Evolutionary conservation across 768 basidiomycete genomes (phyloP), one percentile per base, ranked within the genome.

Genomic region (Lenzites betulinus): DNA sequence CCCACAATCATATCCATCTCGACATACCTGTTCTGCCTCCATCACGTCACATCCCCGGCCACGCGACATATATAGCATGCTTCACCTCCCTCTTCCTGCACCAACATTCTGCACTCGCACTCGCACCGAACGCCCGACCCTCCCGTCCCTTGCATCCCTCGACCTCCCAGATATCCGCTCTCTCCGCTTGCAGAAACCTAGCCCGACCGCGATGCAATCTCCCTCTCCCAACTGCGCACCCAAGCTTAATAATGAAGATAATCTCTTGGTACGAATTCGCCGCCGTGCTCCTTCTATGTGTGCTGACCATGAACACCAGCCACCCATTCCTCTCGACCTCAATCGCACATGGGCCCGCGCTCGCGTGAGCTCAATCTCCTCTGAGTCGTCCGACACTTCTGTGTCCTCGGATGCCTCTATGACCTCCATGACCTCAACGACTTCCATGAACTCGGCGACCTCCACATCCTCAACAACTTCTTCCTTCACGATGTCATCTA

Each of bases 61-160:
- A 26, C 44, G 20, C 39, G 13, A 38, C 48, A 23, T 60, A 63
- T 51, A 52, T 44, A 63, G 68, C 47, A 63, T 60, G 59, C 57
- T 25, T 54, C 28, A 50, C 58, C 50, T 56, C 51, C 42, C 56
- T 7, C 44, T 55, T 50, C 55, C 16, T 48, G 43, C 46, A 54
- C 52, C 30, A 33, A 33, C 30, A 33, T 33, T 65, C 59, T 66
- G 55, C 58, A 55, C 38, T 54, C 59, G 65, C 8, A 41, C 23
- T 18, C 47, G 18, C 59, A 69, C 75, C 52, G 56, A 69, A 44
- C 82, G 82, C 33, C 83, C 83, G 23, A 81, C 78, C 1, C 80
- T 86, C 13, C 84, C 84, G 15, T 74, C 85, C 12, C 75, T 86
- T 12, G 81, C 75, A 57, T 72, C 81, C 11, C 80, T 85, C 56